A percentile compares a stretch with the other conserved stretches of the same genome.
These are phyloP conservation scores for Tilletia caries DNA, from an alignment of 1,284 basidiomycete species.

Conservation along the genomic window DNA sequence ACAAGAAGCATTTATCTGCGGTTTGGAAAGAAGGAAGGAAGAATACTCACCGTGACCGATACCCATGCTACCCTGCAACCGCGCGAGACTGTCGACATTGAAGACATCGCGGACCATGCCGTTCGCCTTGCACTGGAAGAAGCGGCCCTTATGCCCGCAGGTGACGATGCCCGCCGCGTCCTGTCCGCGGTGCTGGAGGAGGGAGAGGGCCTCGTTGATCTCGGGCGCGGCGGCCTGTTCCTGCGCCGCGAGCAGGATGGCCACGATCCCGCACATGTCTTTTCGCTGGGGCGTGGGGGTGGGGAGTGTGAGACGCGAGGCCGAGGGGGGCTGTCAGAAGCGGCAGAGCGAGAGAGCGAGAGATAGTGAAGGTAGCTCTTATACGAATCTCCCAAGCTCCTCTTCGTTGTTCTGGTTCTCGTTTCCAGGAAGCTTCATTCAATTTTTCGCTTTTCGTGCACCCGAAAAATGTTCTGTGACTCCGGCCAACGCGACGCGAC, in stretches of 20 bases:
- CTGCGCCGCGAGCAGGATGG: conserved; percentile 43
- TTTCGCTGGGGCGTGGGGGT: too few species aligned
- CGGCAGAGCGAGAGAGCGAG: too few species aligned
- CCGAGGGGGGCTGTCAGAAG: too few species aligned
- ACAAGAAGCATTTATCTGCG: background rate
- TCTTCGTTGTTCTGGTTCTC: too few species aligned
- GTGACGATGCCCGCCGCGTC: conserved; percentile 98
- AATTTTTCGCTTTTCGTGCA: too few species aligned
- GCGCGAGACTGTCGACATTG: conserved; percentile 72
- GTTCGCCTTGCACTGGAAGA: conserved; percentile 99
- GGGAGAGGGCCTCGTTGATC: conserved; percentile 52
- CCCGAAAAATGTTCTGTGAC: background rate
- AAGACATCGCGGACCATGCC: conserved; percentile 99
- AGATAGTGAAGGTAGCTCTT: too few species aligned
- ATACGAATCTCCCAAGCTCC: too few species aligned
- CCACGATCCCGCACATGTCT: conserved; percentile 52
- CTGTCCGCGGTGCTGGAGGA: conserved; percentile 65
- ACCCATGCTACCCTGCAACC: conserved; percentile 89
- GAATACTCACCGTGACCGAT: conserved; percentile 84
- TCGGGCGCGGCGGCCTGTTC: conserved; percentile 42
- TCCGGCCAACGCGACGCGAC: too few species aligned
- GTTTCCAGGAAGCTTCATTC: too few species aligned
- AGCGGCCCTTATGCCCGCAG: conserved; percentile 87
- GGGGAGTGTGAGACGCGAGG: too few species aligned
- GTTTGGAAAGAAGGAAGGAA: background rate